A percentile compares a stretch with the other conserved stretches of the same genome.
phyloP scores from a whole-genome alignment of 192 early-diverging fungal species.

The Umbelopsis sp. region DNA sequence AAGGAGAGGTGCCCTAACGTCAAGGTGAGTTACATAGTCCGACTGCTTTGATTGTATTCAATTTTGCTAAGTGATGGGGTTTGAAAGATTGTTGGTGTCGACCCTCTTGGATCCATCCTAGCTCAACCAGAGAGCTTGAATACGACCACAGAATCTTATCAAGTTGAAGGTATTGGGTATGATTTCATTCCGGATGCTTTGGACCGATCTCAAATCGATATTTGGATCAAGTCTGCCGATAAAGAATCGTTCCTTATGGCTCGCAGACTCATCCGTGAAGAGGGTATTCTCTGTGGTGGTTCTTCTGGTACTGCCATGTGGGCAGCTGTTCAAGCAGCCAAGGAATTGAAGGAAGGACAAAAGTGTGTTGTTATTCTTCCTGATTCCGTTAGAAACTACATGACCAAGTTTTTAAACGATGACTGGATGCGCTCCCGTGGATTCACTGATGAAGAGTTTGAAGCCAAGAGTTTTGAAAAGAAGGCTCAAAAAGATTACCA shows the following conservation, averaged over 20 bases:
- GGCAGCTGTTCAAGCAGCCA: constrained; percentile 85
- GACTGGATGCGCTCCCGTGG: constrained; percentile 93
- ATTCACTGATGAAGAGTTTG: constrained; percentile 81
- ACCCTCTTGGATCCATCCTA: constrained; percentile 94
- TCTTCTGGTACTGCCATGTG: constrained; percentile 93
- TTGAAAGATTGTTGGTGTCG: constrained; percentile 83
- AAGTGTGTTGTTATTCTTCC: constrained; percentile 94
- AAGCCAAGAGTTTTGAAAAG: constrained; percentile 62
- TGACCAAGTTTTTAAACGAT: constrained; percentile 99
- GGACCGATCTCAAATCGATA: constrained; percentile 82
- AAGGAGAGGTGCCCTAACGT: constrained; percentile 91
- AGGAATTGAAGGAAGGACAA: constrained; percentile 82
- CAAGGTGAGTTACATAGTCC: constrained; percentile 43
- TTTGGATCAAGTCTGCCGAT: constrained; percentile 97
- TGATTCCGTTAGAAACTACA: constrained; percentile 99
- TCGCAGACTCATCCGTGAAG: constrained; percentile 93
- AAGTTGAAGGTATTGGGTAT: constrained; percentile 99
- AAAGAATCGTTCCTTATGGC: constrained; percentile 96
- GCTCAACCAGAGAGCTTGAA: constrained; percentile 87
- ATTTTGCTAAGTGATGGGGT: not conserved
- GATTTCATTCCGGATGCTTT: constrained; percentile 97
- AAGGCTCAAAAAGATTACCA: constrained; percentile 73
- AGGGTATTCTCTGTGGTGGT: constrained; percentile 96
- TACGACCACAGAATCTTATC: constrained; percentile 65
- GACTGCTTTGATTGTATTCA: not conserved